phyloP scores from a whole-genome alignment of 306 rosid species.

The Begonia masoniana region DNA sequence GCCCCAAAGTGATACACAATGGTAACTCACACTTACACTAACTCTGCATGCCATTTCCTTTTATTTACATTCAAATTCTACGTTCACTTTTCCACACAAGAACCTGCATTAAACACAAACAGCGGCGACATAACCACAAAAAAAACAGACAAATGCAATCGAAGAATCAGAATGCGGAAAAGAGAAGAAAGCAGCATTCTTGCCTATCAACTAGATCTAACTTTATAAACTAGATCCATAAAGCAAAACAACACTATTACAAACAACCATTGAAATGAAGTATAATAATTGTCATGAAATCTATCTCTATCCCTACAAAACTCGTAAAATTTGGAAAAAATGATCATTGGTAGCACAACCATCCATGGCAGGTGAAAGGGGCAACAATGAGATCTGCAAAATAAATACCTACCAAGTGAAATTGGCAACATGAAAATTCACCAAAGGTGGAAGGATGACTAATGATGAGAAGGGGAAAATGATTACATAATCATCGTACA shows the following conservation, averaged over 20 bases:
- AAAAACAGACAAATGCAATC: neutral
- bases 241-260: too few relatives aligned
- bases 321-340: conserved; percentile 13
- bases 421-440: neutral
- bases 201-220: conserved; percentile 14
- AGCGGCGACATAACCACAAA: neutral
- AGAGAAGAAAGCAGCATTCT: neutral
- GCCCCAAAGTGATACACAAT: neutral
- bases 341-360: conserved; percentile 38
- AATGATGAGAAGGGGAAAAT: neutral
- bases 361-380: conserved; percentile 45
- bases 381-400: conserved; percentile 79
- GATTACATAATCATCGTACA: conserved; percentile 3
- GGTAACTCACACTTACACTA: conserved; percentile 27
- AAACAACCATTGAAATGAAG: too few relatives aligned
- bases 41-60: conserved; percentile 46
- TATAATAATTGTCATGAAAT: too few relatives aligned
- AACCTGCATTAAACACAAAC: conserved; percentile 26
- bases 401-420: conserved; percentile 3
- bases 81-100: conserved; percentile 31
- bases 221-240: too few relatives aligned
- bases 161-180: neutral
- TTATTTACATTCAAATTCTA: conserved; percentile 20
- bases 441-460: too few relatives aligned
- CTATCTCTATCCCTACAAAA: too few relatives aligned